Evolutionary conservation across 768 basidiomycete genomes (phyloP), one percentile per base, ranked within the genome.

Genomic region (Dioszegia crocea): DNA sequence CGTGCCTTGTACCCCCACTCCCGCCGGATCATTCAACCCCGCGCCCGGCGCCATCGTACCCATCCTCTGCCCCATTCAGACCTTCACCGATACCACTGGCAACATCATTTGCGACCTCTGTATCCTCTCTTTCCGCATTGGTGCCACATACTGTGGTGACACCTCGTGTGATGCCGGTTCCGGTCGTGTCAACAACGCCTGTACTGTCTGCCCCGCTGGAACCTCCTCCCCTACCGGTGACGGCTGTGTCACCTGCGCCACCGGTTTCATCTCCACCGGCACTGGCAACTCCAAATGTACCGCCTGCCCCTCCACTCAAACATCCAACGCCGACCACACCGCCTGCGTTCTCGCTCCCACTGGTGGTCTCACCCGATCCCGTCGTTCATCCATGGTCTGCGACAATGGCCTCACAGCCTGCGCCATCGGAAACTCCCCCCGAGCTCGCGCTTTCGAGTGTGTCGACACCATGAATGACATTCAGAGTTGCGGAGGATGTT

Each of bases 381-480:
- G 53, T 51, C 24, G 26, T n/a, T n/a, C n/a, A 9, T 14, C 51
- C 44, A 44, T 44, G 40, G 23, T 56, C 21, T 56, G 54, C 23
- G 21, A 56, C n/a, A 30, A 19, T 21, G 41, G 41, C 24, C 54
- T 31, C 33, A 56, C 54, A 16, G 40, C 54, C 26, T 56, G 54
- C 44, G 41, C 54, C 14, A 56, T 56, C 36, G 21, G 21, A 26
- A 23, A 12, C 26, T 11, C 10, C 5, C 19, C 17, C 19, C 41
- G 29, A 30, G 16, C 29, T 21, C 44, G 40, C 10, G 54, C 44
- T 29, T 56, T 44, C 44, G 54, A 56, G 36, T 56, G 54, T 33
- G 54, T 56, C 19, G 54, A 56, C 31, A 56, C 43, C 21, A 31
- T 23, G 44, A 56, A 56, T 24, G 54, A 56, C 26, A 56, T 56